Evolutionary conservation across 352 stramenopile species (phyloP).

Genomic region (Pythium utonaiense): DNA sequence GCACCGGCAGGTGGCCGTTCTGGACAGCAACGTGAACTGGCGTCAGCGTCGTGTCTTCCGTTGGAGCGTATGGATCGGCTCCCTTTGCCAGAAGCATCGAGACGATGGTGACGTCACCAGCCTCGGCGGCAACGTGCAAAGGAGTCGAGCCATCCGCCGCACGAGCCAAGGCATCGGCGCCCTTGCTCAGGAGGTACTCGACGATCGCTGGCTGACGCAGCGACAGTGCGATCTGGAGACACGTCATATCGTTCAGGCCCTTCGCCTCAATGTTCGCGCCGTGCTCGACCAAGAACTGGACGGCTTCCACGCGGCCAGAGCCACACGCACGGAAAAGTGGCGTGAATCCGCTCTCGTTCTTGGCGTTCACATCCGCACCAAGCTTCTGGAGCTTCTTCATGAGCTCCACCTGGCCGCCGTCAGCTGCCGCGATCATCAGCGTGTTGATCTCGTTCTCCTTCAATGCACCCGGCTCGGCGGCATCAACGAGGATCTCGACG

Average conservation of each 20-base stretch:
- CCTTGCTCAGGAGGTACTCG: constrained; percentile 42
- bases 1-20: constrained; percentile 22
- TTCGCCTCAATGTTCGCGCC: constrained; percentile 29
- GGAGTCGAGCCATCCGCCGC: constrained; percentile 69
- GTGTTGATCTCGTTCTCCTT: constrained; percentile 17
- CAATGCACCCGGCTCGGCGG: constrained; percentile 5
- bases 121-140: constrained; percentile 55
- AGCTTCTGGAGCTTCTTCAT: constrained; percentile 20
- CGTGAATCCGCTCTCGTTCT: constrained; percentile 26
- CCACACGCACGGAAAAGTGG: constrained; percentile 27
- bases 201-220: constrained; percentile 53
- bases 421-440: constrained; percentile 26
- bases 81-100: constrained; percentile 55
- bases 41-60: constrained; percentile 23
- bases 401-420: constrained; percentile 19
- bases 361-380: constrained; percentile 24
- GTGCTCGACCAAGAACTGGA: constrained; percentile 49
- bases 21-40: constrained; percentile 27
- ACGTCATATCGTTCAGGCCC: constrained; percentile 64
- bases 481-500: constrained; percentile 22
- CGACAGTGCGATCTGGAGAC: constrained; percentile 71
- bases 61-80: constrained; percentile 29
- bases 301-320: constrained; percentile 53
- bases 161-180: constrained; percentile 39
- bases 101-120: constrained; percentile 50